Evolutionary conservation across 2,329 filamentous ascomycete genomes (phyloP), one percentile per base, ranked within the genome.

Genomic region (Cladosporium sp.): DNA sequence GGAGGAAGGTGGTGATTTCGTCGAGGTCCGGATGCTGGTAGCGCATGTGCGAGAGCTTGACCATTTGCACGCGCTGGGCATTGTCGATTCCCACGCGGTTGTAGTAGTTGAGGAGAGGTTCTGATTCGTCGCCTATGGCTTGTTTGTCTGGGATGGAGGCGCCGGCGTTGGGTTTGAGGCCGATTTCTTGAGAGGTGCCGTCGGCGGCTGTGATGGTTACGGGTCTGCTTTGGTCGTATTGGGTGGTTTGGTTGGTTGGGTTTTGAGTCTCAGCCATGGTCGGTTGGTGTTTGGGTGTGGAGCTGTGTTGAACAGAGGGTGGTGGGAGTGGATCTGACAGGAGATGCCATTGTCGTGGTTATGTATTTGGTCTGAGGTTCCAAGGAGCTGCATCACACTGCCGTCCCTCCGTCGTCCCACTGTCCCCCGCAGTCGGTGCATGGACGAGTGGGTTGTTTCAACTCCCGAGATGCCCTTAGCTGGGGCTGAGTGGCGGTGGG

Each of bases 21-120:
- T 69, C 64, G 3, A 79, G 62, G 50, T 78, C 70, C 0, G 74
- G 72, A 54, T 78, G 76, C 52, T 78, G 75, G 57, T 79, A 79
- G 1, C 75, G 69, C 74, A 78, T 77, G 52, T 79, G 76, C 2
- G 69, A 68, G 4, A 78, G 53, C 50, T 73, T 73, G 6, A 67
- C 70, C 16, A 79, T 60, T 50, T 71, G 68, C 55, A 78, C 69
- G 53, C 77, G 75, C 25, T 68, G 62, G 40, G 65, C 54, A 13
- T 59, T 57, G 53, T 77, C 68, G 60, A 78, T 76, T 35, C 62
- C 62, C 29, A 65, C 59, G 29, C 59, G 56, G 18, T 61, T 50
- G 46, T 70, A 69, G 70, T 70, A 73, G 57, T 64, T 55, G 9
- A 60, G 57, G 8, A 72, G 59, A 7, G 64, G 56, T 48, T 64